Evolutionary conservation across 352 stramenopile species (phyloP), one percentile per base, ranked within the genome.

Genomic region (Globisporangium viniferum): DNA sequence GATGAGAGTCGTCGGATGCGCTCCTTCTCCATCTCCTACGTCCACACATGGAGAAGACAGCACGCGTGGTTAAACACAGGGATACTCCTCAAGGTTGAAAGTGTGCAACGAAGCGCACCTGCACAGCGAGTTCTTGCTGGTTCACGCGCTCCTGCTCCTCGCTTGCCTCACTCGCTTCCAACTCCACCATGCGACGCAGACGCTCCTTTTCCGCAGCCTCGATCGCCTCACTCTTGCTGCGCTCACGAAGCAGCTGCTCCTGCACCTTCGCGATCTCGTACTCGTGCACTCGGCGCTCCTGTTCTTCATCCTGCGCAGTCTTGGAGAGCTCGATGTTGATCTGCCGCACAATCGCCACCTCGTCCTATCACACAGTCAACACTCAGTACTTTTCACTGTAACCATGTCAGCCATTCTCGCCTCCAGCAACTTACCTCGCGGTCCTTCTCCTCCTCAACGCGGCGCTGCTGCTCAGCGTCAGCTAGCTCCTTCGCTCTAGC

Each of bases 251-350:
- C 31, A 92, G 66, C 66, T 92, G 74, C 35, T 89, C 79, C 64
- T 92, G 79, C 54, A 89, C 73, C 29, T 85, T 82, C 35, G 81
- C 72, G 48, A 91, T 55, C 51, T 93, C 81, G 46, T 89, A 80
- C 67, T 91, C 82, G 53, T 73, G 77, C 62, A 93, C 73, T 31
- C 85, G 81, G 2, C 83, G 81, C 59, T 87, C 78, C 35, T 86
- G 76, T 64, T 93, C 85, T 54, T 88, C 78, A 33, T 91, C 78
- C 24, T 81, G 82, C 3, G 78, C 81, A 0, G 69, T 73, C 58
- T 90, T 88, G 1, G 80, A 88, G 44, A 77, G 81, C 69, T 91
- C 81, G 20, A 89, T 77, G 64, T 93, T 91, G 72, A 91, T 91
- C 72, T 91, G 80, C 10, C 85, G 82, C 56, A 91, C 81, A 59